phyloP scores from a whole-genome alignment of 2,329 filamentous ascomycete genomes.

The Lecanicillium sp. region DNA sequence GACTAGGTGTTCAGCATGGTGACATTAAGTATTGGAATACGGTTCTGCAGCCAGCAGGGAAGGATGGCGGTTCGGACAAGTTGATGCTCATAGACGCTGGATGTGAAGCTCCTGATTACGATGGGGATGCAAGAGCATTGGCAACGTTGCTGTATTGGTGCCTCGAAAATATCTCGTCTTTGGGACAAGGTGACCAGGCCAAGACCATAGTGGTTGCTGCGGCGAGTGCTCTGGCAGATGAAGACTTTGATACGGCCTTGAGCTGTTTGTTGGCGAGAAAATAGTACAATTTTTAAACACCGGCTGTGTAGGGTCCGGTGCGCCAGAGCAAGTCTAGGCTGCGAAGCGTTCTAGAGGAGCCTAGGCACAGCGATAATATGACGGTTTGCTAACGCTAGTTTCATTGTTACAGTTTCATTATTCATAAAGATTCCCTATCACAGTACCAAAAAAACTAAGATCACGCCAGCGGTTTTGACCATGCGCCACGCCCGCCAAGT shows the following conservation, averaged over 20 bases:
- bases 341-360: too few relatives aligned
- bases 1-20: neutral
- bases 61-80: neutral
- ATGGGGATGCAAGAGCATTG: neutral
- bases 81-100: slow-evolving; percentile 1
- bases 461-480: too few relatives aligned
- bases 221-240: neutral
- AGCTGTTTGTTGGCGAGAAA: neutral
- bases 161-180: neutral
- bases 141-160: neutral
- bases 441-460: too few relatives aligned
- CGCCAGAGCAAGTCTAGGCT: too few relatives aligned
- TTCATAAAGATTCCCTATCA: too few relatives aligned
- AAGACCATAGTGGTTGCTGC: neutral
- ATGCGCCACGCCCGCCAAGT: too few relatives aligned
- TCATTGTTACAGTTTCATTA: neutral
- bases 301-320: too few relatives aligned
- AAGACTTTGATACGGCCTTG: neutral
- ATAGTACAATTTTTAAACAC: too few relatives aligned
- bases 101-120: neutral
- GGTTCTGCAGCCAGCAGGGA: neutral
- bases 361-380: too few relatives aligned
- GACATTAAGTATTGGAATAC: slow-evolving; percentile 1
- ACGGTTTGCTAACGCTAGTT: too few relatives aligned
- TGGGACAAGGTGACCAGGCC: neutral